phyloP scores from a whole-genome alignment of 2,329 filamentous ascomycete genomes.

The Colletotrichum sp. region DNA sequence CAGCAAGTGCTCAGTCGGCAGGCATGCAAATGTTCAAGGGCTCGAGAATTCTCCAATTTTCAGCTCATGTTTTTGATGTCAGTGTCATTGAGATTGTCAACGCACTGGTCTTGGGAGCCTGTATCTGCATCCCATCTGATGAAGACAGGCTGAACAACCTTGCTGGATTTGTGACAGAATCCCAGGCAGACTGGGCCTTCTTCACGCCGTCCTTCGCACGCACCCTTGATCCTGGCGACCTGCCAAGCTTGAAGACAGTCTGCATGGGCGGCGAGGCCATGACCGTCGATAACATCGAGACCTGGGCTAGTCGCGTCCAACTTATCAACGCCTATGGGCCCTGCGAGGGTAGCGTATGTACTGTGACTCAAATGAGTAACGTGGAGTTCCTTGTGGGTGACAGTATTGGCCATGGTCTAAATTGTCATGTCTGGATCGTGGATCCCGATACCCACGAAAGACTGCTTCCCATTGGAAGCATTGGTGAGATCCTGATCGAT shows the following conservation, averaged over 20 bases:
- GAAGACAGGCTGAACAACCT: constrained; percentile 37
- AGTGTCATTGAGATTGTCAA: constrained; percentile 41
- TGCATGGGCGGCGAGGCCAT: constrained; percentile 12
- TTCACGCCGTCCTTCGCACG: constrained; percentile 13
- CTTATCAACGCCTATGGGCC: constrained; percentile 13
- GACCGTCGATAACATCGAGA: background rate
- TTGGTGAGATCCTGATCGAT: constrained; percentile 33
- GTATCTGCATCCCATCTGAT: constrained; percentile 41
- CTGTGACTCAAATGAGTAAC: background rate
- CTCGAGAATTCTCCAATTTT: constrained; percentile 23
- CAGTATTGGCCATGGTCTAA: constrained; percentile 1
- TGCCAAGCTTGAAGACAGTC: constrained; percentile 3
- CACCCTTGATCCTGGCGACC: background rate
- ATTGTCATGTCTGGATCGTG: constrained; percentile 28
- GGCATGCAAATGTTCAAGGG: background rate
- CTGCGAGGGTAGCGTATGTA: constrained; percentile 17
- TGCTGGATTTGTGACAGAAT: background rate
- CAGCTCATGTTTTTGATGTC: constrained; percentile 41
- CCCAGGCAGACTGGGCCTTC: constrained; percentile 7
- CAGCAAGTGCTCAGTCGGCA: constrained; percentile 4
- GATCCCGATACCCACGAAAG: constrained; percentile 24
- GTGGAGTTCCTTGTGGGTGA: background rate
- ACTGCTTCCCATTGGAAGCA: constrained; percentile 26
- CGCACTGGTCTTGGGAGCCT: constrained; percentile 39
- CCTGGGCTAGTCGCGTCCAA: background rate